Percentiles rank a stretch among this genome's conserved stretches.
phyloP scores from a whole-genome alignment of 2,329 filamentous ascomycete genomes.

The Monosporascus sp. region DNA sequence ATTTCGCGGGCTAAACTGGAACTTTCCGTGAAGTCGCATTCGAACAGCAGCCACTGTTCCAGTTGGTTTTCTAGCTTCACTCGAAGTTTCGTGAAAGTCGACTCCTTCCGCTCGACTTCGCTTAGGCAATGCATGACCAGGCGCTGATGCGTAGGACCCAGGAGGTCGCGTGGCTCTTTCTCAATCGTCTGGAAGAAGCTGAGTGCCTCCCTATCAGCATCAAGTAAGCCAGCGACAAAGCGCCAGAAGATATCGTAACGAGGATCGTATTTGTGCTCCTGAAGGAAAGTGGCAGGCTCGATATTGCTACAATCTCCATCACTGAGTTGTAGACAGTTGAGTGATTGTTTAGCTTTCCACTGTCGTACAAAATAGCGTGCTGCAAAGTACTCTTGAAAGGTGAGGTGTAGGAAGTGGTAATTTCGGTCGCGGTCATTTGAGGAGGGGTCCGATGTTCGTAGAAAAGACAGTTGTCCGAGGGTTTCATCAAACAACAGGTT shows the following conservation, averaged over 20 bases:
- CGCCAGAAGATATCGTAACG: conserved; percentile 37
- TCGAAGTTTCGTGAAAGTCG: too few relatives aligned
- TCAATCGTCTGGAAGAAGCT: conserved; percentile 28
- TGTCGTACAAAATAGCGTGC: conserved; percentile 32
- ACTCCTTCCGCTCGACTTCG: conserved; percentile 12
- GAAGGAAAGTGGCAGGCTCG: conserved; percentile 21
- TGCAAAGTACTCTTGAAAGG: conserved; percentile 38
- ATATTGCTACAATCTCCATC: not conserved
- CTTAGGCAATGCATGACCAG: conserved; percentile 33
- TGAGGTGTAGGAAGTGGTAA: conserved; percentile 38
- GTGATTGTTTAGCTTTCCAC: conserved; percentile 18
- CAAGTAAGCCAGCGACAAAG: conserved; percentile 35
- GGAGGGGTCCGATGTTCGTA: conserved; percentile 26
- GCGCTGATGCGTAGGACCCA: conserved; percentile 32
- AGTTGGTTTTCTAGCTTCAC: too few relatives aligned
- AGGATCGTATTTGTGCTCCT: conserved; percentile 31
- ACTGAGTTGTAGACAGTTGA: conserved; percentile 11
- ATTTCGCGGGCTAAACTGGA: too few relatives aligned
- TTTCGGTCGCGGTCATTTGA: conserved; percentile 8
- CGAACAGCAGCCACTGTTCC: too few relatives aligned
- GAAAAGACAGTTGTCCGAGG: conserved; percentile 30
- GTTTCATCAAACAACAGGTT: too few relatives aligned
- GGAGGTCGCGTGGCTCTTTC: conserved; percentile 27
- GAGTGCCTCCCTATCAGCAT: conserved; percentile 5
- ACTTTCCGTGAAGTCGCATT: too few relatives aligned